Percentiles rank a stretch among this genome's conserved stretches.
phyloP scores from a whole-genome alignment of 192 early-diverging fungal species.

The Anaeromyces robustus region DNA sequence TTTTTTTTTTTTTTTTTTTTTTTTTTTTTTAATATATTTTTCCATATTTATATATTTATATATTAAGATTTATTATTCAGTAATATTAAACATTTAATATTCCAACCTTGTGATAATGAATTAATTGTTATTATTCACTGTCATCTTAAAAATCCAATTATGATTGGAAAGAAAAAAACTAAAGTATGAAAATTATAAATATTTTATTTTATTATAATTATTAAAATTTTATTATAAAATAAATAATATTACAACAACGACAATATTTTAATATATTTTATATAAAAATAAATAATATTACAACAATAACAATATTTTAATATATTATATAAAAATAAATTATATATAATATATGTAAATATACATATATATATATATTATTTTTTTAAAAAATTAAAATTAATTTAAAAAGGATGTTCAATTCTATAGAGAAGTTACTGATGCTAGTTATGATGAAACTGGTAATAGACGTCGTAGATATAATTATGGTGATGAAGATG shows the following conservation, averaged over 20 bases:
- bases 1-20: conserved; percentile 1
- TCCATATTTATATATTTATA: neutral
- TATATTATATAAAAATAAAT: too few species aligned
- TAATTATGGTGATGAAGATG: conserved; percentile 96
- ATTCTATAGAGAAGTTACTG: conserved; percentile 92
- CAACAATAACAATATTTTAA: too few species aligned
- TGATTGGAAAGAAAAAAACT: conserved; percentile 97
- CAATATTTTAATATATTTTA: too few species aligned
- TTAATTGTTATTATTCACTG: conserved; percentile 87
- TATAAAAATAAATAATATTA: too few species aligned
- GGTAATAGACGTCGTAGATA: conserved; percentile 73
- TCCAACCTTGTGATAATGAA: conserved; percentile 96
- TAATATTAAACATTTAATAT: conserved; percentile 95
- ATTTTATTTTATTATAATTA: too few species aligned
- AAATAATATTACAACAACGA: too few species aligned
- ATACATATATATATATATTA: too few species aligned
- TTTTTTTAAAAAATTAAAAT: neutral
- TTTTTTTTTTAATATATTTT: neutral
- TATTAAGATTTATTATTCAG: conserved; percentile 74
- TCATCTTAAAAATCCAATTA: conserved; percentile 90
- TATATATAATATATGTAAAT: too few species aligned
- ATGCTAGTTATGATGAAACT: conserved; percentile 92
- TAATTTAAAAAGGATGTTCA: conserved; percentile 63
- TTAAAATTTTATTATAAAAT: too few species aligned
- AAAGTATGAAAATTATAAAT: too few species aligned